These are phyloP conservation scores for Fusarium sp. DNA, from an alignment of 2,329 filamentous ascomycete genomes.

Conservation along the genomic window DNA sequence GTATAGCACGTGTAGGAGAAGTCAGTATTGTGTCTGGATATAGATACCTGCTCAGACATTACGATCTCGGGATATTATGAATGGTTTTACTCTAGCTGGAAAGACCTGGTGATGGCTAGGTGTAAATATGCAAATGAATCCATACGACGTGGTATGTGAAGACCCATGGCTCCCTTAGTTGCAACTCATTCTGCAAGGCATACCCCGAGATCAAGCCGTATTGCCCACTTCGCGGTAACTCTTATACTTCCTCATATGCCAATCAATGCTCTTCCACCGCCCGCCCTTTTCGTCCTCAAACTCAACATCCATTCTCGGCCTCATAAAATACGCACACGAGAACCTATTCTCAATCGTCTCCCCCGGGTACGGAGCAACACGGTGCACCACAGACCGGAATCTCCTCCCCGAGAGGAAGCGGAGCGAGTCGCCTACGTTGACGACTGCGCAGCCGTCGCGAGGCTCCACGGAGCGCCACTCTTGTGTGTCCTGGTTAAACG, in stretches of 20 bases:
- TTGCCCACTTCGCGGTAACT: background rate
- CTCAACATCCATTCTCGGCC: background rate
- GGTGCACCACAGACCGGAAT: background rate
- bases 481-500: background rate
- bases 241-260: constrained; percentile 4
- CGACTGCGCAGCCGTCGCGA: background rate
- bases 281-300: background rate
- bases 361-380: background rate
- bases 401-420: background rate
- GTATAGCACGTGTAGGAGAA: background rate
- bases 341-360: background rate
- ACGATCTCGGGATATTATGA: background rate
- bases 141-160: no score
- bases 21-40: background rate
- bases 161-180: no score
- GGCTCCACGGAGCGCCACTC: background rate
- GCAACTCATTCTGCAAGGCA: background rate
- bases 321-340: background rate
- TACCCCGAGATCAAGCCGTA: background rate
- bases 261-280: background rate
- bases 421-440: background rate
- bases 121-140: background rate
- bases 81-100: background rate
- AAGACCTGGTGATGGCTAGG: background rate
- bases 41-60: no score